phyloP scores from a whole-genome alignment of 2,329 filamentous ascomycete genomes.

The Chrysoporthe puriensis region DNA sequence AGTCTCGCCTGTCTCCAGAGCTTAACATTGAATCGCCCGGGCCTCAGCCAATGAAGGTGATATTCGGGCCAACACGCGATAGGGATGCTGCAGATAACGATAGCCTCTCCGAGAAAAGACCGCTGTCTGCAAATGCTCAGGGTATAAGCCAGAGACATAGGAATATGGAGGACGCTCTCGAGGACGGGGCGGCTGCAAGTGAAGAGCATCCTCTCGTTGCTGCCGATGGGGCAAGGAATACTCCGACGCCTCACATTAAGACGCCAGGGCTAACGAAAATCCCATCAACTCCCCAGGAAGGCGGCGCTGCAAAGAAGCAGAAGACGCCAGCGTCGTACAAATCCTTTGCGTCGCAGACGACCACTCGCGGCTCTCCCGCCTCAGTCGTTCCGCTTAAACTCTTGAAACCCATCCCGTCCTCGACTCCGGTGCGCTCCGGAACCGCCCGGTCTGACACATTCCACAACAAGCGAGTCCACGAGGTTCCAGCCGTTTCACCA shows the following conservation, averaged over 20 bases:
- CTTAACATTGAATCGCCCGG: conserved; percentile 17
- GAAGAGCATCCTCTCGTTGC: background rate
- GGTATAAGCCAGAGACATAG: background rate
- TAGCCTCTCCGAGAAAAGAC: background rate
- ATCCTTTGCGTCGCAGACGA: conserved; percentile 23
- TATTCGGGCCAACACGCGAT: background rate
- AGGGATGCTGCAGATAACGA: background rate
- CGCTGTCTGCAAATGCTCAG: background rate
- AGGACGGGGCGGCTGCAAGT: background rate
- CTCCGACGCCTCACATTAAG: background rate
- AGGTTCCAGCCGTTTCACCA: background rate
- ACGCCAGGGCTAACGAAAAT: background rate
- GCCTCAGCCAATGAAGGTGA: background rate
- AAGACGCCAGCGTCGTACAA: conserved; percentile 14
- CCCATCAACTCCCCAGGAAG: background rate
- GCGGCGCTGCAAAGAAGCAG: background rate
- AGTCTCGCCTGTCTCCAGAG: conserved; percentile 9
- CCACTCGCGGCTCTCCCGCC: background rate
- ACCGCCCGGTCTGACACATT: background rate
- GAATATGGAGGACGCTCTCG: background rate
- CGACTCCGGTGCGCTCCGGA: background rate
- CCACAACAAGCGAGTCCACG: background rate
- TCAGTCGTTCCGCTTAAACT: background rate
- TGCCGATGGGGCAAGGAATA: background rate
- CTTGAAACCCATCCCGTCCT: background rate